Base-by-base conservation (phyloP, 768 basidiomycete genomes). In the Boletus sp. region DNA sequence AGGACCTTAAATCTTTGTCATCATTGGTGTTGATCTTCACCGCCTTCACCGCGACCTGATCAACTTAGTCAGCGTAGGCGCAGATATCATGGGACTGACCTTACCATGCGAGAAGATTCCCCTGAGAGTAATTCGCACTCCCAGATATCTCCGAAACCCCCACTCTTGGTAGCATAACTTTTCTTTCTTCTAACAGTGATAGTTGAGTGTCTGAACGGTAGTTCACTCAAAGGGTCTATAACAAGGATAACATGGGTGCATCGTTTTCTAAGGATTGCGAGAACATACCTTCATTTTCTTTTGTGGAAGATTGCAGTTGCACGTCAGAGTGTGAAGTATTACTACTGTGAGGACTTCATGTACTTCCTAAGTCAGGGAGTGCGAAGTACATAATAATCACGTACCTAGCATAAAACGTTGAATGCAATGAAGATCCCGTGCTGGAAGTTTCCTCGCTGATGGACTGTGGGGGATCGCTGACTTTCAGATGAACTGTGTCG, bases 101-200 rank as follows among this genome's bases (percentile, higher is more conserved):
- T 23, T 23, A 65, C 64, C 51, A 45, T 50, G 2, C 39, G 53
- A 32, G 25, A 23, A 15, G 44, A 33, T 21, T 23, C 42, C n/a
- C 33, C 50, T n/a, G 40, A 54, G 21, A 57, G 45, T 23, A 66
- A 40, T n/a, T 60, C 56, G 10, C 67, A 70, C 46, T 58, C 52
- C 58, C 64, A 68, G 29, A 68, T 44, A 42, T 70, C 55, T 27
- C 57, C 67, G 25, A 56, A 68, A 11, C 10, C 29, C 5, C 67
- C 67, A 27, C 29, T n/a, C 3, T 23, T 41, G 17, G 37, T 49
- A 21, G 65, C 23, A 37, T 41, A 65, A 7, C 0, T 3, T 14
- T 25, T 1, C 43, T 7, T 57, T 37, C 54, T 65, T 29, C 14
- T 47, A 6, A 66, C 29, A 13, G 5, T 34, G 1, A 52, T 21